A percentile compares a stretch with the other conserved stretches of the same genome.
Conservation (phyloP, 306 rosid genomes). For the Ceratonia siliqua region DNA sequence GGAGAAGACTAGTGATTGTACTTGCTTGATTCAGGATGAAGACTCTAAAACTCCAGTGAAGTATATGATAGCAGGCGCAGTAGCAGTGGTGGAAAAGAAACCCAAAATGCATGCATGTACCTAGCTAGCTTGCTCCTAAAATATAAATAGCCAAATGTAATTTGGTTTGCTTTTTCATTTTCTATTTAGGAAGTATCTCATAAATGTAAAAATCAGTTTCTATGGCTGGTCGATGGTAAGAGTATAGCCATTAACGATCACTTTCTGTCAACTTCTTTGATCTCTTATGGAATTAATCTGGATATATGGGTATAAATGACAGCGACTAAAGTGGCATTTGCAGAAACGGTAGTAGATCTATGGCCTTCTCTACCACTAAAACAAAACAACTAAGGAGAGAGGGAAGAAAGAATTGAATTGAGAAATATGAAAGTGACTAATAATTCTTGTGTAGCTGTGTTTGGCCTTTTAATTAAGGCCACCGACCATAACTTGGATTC, state of each 20-base stretch:
- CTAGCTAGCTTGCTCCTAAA: background rate
- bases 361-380: background rate
- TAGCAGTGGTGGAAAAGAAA: too few relatives aligned
- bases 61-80: background rate
- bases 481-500: background rate
- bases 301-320: background rate
- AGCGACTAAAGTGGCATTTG: background rate
- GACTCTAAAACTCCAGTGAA: conserved; percentile 37
- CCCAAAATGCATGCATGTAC: background rate
- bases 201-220: conserved; percentile 21
- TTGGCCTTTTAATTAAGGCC: background rate
- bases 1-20: background rate
- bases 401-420: background rate
- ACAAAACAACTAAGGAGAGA: background rate
- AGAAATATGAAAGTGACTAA: too few relatives aligned
- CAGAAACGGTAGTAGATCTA: background rate
- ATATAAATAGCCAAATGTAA: too few relatives aligned
- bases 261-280: background rate
- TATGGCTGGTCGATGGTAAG: background rate
- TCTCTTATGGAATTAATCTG: background rate
- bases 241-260: background rate
- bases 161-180: too few relatives aligned
- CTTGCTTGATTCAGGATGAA: conserved; percentile 39
- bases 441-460: too few relatives aligned
- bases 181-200: too few relatives aligned